These are phyloP conservation scores for Bothriochloa decipiens DNA, from an alignment of 176 grass and related monocot genomes.

Conservation along the genomic window DNA sequence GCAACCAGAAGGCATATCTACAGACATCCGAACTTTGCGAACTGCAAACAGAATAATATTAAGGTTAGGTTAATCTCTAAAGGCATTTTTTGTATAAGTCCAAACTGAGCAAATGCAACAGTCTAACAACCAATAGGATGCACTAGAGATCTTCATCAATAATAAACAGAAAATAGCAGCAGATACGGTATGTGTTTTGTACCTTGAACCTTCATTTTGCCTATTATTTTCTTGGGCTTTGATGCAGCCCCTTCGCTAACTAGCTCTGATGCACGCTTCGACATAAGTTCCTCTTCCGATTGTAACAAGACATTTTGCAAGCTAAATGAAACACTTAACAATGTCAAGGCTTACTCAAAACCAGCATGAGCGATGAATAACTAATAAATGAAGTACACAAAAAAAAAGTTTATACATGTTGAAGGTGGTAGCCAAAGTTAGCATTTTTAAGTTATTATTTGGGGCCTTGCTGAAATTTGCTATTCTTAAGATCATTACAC, in stretches of 20 bases:
- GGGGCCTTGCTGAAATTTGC: not conserved
- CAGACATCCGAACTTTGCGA: constrained; percentile 91
- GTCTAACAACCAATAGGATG: constrained; percentile 6
- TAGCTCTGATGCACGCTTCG: constrained; percentile 76
- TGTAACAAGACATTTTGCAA: constrained; percentile 88
- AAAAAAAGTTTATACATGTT: not conserved
- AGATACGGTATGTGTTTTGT: constrained; percentile 4
- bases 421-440: not conserved
- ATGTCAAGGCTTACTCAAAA: constrained; percentile 28
- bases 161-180: not conserved
- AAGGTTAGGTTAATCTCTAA: constrained; percentile 35
- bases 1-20: constrained; percentile 95
- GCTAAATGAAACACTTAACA: constrained; percentile 54
- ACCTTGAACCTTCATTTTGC: constrained; percentile 99
- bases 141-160: constrained; percentile 8
- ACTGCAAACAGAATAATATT: constrained; percentile 64
- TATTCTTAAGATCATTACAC: constrained; percentile 20
- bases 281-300: constrained; percentile 93
- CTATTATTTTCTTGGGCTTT: constrained; percentile 93
- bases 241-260: constrained; percentile 76
- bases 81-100: not conserved
- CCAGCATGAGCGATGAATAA: not conserved
- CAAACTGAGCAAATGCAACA: not conserved
- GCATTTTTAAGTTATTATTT: not conserved
- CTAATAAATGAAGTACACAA: not conserved